Base-by-base conservation (phyloP, 805 yeast species). In the Kazachstania psychrophila region DNA sequence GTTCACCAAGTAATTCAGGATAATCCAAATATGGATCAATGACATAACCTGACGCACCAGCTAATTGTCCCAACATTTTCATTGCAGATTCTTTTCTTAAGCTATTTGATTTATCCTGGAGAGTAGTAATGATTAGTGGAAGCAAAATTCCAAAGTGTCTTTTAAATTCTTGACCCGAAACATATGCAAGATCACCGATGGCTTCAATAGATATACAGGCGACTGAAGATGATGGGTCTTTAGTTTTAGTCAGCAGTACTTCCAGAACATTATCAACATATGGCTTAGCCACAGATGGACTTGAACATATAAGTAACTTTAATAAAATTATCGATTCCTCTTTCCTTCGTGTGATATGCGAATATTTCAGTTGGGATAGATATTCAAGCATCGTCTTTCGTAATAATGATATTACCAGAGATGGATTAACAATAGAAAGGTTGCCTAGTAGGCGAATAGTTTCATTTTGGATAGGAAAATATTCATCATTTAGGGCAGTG, bases 31-130 rank as follows among this genome's bases (percentile, higher is more conserved):
- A 66, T 1, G 99, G 99, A 36, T 87, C 89, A 27, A 92, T 87
- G 13, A 92, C 98, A 54, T 89, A 89, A 3, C 96, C 96, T 0
- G 96, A 79, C 2, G 95, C 81, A 8, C 87, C 75, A 1, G 97
- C 78, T 20, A 92, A 62, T 49, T 88, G 95, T 2, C 96, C 96
- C 37, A 92, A 62, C 0, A 97, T 75, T 46, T 77, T 77, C 43
- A 92, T 64, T 0, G 97, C 95, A 1, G 96, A 88, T 52, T 86
- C 92, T 49, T 96, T 69, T 52, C 87, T 88, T 51, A 73, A 71
- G 1, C 84, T 74, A n/a, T 94, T 80, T 29, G 92, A 81, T 58
- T 87, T 96, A 49, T 89, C 97, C 51, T 85, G 94, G 43, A 92
- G 79, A 2, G 94, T 84, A 15, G 79, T 94, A 26, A 92, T 66